These are phyloP conservation scores for Colletotrichum cordylinicola DNA, from an alignment of 2,329 filamentous ascomycete genomes.

Conservation along the genomic window DNA sequence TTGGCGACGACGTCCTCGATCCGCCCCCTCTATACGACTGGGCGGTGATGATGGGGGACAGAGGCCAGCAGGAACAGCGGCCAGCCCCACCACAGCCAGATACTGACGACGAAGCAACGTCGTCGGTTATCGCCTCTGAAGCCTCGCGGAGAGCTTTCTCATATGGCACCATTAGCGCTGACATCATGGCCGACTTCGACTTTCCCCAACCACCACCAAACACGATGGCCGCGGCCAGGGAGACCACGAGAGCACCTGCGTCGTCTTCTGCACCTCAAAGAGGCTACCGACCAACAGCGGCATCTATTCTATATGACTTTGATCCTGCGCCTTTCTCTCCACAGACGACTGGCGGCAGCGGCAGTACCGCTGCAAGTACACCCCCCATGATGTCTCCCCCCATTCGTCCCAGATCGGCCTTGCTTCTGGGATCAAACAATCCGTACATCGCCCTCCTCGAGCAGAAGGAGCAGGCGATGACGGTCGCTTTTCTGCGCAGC, in stretches of 20 bases:
- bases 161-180: slow-evolving; percentile 16
- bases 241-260: background rate
- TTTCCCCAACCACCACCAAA: background rate
- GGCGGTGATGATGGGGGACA: slow-evolving; percentile 24
- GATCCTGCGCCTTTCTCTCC: slow-evolving; percentile 7
- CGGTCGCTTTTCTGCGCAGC: slow-evolving; percentile 32
- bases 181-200: slow-evolving; percentile 20
- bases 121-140: background rate
- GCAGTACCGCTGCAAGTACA: slow-evolving; percentile 13
- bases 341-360: background rate
- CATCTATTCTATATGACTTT: slow-evolving; percentile 22
- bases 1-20: slow-evolving; percentile 35
- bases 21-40: slow-evolving; percentile 34
- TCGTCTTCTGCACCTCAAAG: background rate
- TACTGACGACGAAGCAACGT: background rate
- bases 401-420: background rate
- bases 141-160: background rate
- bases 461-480: slow-evolving; percentile 35
- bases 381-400: slow-evolving; percentile 24
- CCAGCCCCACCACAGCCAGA: background rate
- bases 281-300: slow-evolving; percentile 14
- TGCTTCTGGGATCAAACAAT: slow-evolving; percentile 23
- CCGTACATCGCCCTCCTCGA: slow-evolving; percentile 35
- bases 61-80: background rate
- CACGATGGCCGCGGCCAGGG: background rate